Evolutionary conservation across 495 filamentous ascomycete species (phyloP), one percentile per base, ranked within the genome.

Genomic region (Platismatia glauca): DNA sequence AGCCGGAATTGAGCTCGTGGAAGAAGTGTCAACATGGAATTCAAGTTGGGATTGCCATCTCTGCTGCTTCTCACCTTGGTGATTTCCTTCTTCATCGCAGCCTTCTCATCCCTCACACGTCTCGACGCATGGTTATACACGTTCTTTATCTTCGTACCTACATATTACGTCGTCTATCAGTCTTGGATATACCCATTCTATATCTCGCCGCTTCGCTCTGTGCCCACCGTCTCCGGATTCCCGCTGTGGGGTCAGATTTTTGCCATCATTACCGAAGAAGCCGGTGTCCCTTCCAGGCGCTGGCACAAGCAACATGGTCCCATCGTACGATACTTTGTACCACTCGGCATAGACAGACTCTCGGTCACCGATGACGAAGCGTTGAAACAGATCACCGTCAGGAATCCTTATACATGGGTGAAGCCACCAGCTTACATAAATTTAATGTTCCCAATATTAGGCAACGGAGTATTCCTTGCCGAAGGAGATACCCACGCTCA

Each of bases 351-450:
- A 16, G 71, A 76, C 65, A 71, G 75, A 24, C 66, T 78, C 37
- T 76, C 76, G 9, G 66, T 78, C 34, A 72, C 73, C 48, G 76
- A 78, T 63, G 74, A 74, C 57, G 69, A 72, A 50, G 72, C 74
- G n/a, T 70, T 82, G 53, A 76, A 75, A 60, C 76, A 80, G 62
- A 75, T 81, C 70, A 77, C 75, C 5, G 67, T 78, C 63, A 77
- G 75, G 60, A 77, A 82, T 69, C 74, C 78, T 4, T 81, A 82
- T 71, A 79, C 77, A 67, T 82, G 75, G 66, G 76, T 74, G n/a
- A 80, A 81, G 61, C 77, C 79, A 0, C 63, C 75, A 0, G 74
- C 74, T 31, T 75, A 75, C 0, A 77, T 74, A 71, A 66, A 75
- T 35, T 79, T 75, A 76, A 75, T 79, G 76, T 70, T 72, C 38